phyloP scores from a whole-genome alignment of 108 stramenopile species.

The Cyclotella kingstonii region DNA sequence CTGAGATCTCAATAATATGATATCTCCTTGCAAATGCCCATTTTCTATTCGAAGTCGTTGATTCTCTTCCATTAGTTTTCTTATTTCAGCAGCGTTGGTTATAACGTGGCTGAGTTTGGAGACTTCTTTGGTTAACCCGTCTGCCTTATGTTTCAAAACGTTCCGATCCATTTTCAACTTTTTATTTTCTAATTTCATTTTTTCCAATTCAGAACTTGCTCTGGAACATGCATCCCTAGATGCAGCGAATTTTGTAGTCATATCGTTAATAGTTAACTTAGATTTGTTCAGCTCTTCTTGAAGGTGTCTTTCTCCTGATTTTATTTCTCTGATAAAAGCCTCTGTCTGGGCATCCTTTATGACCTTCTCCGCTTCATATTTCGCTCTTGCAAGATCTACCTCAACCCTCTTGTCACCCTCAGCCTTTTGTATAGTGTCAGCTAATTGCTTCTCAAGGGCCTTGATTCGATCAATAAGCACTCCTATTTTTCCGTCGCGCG shows the following conservation, averaged over 20 bases:
- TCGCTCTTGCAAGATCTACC: conserved; percentile 1
- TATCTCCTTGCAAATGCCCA: conserved; percentile 9
- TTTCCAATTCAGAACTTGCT: conserved; percentile 28
- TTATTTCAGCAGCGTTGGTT: conserved; percentile 46
- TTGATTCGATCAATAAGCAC: conserved; percentile 41
- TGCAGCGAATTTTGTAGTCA: conserved; percentile 21
- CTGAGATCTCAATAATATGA: conserved; percentile 20
- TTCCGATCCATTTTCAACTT: conserved; percentile 73
- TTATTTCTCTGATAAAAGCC: conserved; percentile 29
- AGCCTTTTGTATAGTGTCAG: conserved; percentile 6
- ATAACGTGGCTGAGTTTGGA: conserved; percentile 47
- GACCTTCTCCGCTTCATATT: conserved; percentile 9
- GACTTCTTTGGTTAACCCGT: conserved; percentile 74
- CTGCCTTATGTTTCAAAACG: conserved; percentile 67
- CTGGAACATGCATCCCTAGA: conserved; percentile 34
- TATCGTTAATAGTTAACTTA: conserved; percentile 27
- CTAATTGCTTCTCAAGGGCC: conserved; percentile 27
- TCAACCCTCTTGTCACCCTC: conserved; percentile 14
- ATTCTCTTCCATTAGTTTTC: conserved; percentile 48
- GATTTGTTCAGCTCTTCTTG: conserved; percentile 46
- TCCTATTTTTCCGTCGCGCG: conserved; percentile 68
- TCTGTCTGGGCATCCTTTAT: conserved; percentile 10
- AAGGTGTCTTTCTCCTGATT: conserved; percentile 31
- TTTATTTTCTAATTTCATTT: conserved; percentile 47
- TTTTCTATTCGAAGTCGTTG: conserved; percentile 47